Evolutionary conservation across 331 rosid genomes (phyloP).

Genomic region (Dryas integrifolia): DNA sequence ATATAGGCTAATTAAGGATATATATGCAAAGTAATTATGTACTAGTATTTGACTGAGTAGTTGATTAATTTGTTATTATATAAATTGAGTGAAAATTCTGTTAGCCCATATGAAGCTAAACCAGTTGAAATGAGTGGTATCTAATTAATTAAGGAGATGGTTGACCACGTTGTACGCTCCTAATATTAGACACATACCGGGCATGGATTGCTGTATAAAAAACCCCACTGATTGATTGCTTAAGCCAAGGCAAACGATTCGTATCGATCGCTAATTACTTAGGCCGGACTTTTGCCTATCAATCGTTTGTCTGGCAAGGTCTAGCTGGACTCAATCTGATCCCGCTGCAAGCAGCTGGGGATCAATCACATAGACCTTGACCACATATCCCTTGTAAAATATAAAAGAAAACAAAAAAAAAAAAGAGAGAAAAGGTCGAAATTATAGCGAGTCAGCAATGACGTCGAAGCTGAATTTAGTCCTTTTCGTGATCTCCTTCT

Average conservation of each 20-base stretch:
- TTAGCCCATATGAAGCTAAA: neutral
- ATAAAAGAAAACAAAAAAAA: neutral
- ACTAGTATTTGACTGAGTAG: neutral
- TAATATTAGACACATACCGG: slow-evolving; percentile 4
- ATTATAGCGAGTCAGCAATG: slow-evolving; percentile 19
- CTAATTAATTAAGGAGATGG: slow-evolving; percentile 15
- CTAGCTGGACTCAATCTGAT: slow-evolving; percentile 16
- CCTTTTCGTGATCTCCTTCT: slow-evolving; percentile 35
- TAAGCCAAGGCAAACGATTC: too few species aligned
- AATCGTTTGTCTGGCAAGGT: slow-evolving; percentile 20
- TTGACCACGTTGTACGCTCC: slow-evolving; percentile 24
- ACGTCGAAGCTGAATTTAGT: slow-evolving; percentile 27
- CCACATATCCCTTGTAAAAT: neutral
- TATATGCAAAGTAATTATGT: too few species aligned
- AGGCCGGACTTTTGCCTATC: neutral
- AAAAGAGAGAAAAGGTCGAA: neutral
- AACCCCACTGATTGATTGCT: neutral
- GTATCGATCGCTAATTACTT: too few species aligned
- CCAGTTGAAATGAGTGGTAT: too few species aligned
- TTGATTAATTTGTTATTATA: too few species aligned
- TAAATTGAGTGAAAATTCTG: too few species aligned
- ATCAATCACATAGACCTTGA: slow-evolving; percentile 12
- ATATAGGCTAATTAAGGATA: too few species aligned
- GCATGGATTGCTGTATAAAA: slow-evolving; percentile 24
- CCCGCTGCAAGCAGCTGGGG: slow-evolving; percentile 11